Conservation (phyloP, 2,329 filamentous ascomycete genomes). For the Phyllosticta citrichinensis region DNA sequence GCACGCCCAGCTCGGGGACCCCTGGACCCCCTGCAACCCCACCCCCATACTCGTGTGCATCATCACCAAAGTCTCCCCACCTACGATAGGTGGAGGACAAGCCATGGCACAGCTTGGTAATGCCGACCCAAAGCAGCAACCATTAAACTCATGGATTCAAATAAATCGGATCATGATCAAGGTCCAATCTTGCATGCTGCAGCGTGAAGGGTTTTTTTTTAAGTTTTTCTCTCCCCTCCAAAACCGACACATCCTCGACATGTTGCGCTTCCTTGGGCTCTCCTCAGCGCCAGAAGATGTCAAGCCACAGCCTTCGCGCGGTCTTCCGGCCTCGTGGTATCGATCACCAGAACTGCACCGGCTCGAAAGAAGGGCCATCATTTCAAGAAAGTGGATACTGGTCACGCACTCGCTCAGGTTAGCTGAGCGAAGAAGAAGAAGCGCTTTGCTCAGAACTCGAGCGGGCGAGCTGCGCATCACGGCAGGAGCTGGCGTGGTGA, state of each 20-base stretch:
- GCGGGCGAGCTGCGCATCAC: not conserved
- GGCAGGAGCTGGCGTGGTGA: slow-evolving; percentile 17
- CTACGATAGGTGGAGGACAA: not conserved
- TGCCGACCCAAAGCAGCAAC: not conserved
- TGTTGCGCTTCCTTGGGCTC: not conserved
- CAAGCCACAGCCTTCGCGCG: slow-evolving; percentile 23
- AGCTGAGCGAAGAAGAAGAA: slow-evolving; percentile 9
- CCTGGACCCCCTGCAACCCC: not conserved
- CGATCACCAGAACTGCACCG: slow-evolving; percentile 45
- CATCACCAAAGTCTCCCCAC: not conserved
- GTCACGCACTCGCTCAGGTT: slow-evolving; percentile 45
- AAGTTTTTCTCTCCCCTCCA: no score
- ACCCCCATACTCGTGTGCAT: not conserved
- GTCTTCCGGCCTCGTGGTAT: slow-evolving; percentile 45
- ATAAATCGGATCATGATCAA: not conserved
- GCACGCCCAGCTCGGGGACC: not conserved
- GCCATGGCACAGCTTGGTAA: no score
- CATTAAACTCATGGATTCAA: not conserved
- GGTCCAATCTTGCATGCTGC: not conserved
- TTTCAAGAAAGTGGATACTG: slow-evolving; percentile 48
- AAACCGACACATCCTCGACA: not conserved
- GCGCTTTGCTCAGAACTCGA: slow-evolving; percentile 8
- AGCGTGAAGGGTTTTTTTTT: not conserved
- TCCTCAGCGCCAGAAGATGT: slow-evolving; percentile 11
- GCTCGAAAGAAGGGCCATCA: slow-evolving; percentile 47